A percentile compares a stretch with the other conserved stretches of the same genome.
phyloP scores from a whole-genome alignment of 2,329 filamentous ascomycete species.

The Zymoseptoria passerinii region DNA sequence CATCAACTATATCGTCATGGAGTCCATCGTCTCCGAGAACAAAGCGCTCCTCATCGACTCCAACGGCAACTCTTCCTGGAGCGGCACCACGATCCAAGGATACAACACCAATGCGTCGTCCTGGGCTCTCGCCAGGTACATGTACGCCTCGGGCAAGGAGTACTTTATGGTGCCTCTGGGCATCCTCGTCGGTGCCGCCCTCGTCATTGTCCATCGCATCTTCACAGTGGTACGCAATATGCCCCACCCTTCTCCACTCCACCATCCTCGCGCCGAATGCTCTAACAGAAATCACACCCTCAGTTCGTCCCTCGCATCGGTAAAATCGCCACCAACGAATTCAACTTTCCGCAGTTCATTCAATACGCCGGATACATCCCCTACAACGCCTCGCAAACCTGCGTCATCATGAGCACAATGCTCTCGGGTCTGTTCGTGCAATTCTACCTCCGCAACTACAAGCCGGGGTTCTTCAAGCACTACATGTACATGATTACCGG shows the following conservation, averaged over 20 bases:
- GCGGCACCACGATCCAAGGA: conserved; percentile 43
- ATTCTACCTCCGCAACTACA: conserved; percentile 47
- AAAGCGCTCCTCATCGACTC: conserved; percentile 40
- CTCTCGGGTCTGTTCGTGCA: conserved; percentile 42
- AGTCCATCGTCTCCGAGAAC: conserved; percentile 44
- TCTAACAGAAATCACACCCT: not conserved
- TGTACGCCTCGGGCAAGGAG: conserved; percentile 40
- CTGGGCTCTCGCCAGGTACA: conserved; percentile 45
- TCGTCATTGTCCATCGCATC: conserved; percentile 38
- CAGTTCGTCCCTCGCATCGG: conserved; percentile 43
- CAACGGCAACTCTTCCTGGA: conserved; percentile 46
- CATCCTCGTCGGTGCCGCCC: conserved; percentile 40
- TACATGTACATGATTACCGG: conserved; percentile 47
- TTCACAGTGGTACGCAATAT: conserved; percentile 29
- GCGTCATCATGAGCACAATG: conserved; percentile 42
- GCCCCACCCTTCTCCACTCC: not conserved
- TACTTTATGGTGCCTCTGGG: conserved; percentile 32
- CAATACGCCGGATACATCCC: conserved; percentile 49
- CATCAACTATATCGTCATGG: conserved; percentile 46
- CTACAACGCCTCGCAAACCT: conserved; percentile 49
- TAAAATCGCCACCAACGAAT: conserved; percentile 24
- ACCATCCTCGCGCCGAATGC: too few species aligned
- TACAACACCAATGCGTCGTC: conserved; percentile 32
- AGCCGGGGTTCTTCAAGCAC: conserved; percentile 45
- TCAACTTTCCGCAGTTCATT: conserved; percentile 49